These are phyloP conservation scores for Decorospora gaudefroyi DNA, from an alignment of 2,329 filamentous ascomycete species.

Conservation along the genomic window DNA sequence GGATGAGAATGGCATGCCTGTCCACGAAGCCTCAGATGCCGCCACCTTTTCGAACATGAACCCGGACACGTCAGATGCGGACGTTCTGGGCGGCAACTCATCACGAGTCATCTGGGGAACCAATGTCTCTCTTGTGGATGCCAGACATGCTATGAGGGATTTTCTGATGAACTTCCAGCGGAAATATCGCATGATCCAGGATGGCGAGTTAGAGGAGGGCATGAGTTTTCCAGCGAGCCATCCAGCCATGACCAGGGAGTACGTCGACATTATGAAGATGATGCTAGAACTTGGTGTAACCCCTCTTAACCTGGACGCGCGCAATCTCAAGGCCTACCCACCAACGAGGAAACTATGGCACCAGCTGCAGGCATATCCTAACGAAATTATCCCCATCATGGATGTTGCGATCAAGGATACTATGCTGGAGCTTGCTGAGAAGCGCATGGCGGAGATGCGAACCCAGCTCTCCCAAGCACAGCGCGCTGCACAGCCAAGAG, in stretches of 20 bases:
- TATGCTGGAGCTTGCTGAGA: constrained; percentile 85
- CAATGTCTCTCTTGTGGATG: constrained; percentile 90
- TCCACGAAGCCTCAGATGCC: constrained; percentile 60
- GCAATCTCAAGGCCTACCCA: constrained; percentile 89
- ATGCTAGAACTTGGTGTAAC: constrained; percentile 87
- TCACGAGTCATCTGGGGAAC: constrained; percentile 94
- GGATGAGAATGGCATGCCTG: constrained; percentile 65
- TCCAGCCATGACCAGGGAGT: constrained; percentile 77
- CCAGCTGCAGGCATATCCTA: constrained; percentile 89
- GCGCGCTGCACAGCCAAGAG: constrained; percentile 50
- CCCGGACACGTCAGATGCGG: constrained; percentile 88
- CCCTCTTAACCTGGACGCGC: constrained; percentile 83
- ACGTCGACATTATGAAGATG: constrained; percentile 81
- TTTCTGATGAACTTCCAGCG: constrained; percentile 90
- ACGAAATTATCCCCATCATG: constrained; percentile 95
- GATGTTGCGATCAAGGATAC: constrained; percentile 92
- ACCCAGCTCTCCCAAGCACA: constrained; percentile 60
- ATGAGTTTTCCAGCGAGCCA: constrained; percentile 70
- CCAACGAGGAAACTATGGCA: constrained; percentile 93
- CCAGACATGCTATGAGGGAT: constrained; percentile 83
- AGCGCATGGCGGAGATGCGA: constrained; percentile 73
- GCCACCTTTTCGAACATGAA: constrained; percentile 70
- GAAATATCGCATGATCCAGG: constrained; percentile 91
- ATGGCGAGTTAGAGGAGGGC: constrained; percentile 74
- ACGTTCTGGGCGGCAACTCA: constrained; percentile 79